These are phyloP conservation scores for Bidens hawaiensis DNA, from an alignment of 140 eudicot genomes.

Conservation along the genomic window DNA sequence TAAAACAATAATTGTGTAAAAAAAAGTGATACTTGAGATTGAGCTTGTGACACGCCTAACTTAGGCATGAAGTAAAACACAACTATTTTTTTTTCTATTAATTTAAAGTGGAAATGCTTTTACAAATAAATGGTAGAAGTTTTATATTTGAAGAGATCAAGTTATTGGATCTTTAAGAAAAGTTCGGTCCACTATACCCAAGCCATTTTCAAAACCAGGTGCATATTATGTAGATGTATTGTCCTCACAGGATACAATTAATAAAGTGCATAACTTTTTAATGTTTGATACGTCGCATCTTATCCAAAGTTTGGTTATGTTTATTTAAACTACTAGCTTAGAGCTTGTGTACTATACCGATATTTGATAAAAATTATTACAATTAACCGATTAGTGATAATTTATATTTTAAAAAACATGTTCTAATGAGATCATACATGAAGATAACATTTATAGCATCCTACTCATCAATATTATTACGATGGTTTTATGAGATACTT, in stretches of 20 bases:
- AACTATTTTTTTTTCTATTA: constrained; percentile 6
- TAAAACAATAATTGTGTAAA: too few species aligned
- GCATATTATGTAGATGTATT: background rate
- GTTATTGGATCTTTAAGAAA: constrained; percentile 10
- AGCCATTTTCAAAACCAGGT: constrained; percentile 3
- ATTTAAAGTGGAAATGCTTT: constrained; percentile 20
- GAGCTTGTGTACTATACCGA: too few species aligned
- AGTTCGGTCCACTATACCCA: constrained; percentile 12
- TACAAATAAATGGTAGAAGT: constrained; percentile 2
- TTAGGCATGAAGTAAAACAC: constrained; percentile 18
- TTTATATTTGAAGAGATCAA: constrained; percentile 2
- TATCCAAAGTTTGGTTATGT: background rate
- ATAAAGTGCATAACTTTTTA: background rate
- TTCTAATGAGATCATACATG: too few species aligned
- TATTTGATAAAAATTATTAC: too few species aligned
- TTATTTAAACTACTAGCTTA: background rate
- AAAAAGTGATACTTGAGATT: background rate
- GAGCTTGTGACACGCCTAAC: constrained; percentile 5
- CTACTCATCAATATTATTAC: too few species aligned
- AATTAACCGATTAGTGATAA: too few species aligned
- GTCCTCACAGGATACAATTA: background rate
- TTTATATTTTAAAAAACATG: too few species aligned
- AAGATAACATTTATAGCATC: too few species aligned
- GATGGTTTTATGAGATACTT: too few species aligned
- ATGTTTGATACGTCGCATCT: background rate